These are phyloP conservation scores for Umbelopsis sp. DNA, from an alignment of 371 early-diverging fungal genomes.

Conservation along the genomic window DNA sequence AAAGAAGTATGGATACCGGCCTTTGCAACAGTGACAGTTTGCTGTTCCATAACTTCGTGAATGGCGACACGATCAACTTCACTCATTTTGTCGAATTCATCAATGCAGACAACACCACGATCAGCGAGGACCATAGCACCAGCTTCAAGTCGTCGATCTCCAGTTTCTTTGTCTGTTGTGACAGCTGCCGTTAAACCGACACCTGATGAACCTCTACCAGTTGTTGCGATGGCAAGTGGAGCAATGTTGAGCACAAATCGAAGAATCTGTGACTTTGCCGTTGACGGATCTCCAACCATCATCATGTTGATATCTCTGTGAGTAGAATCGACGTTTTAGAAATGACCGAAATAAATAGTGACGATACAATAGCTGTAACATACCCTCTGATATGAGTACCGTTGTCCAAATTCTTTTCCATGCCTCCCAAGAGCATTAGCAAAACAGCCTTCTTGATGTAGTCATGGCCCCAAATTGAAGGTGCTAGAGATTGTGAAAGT, in stretches of 20 bases:
- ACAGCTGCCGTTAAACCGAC: slow-evolving; percentile 98
- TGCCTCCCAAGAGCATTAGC: slow-evolving; percentile 94
- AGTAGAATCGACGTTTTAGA: slow-evolving; percentile 23
- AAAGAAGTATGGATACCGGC: slow-evolving; percentile 98
- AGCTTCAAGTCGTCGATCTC: slow-evolving; percentile 95
- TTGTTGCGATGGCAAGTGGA: slow-evolving; percentile 93
- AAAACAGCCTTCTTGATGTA: slow-evolving; percentile 97
- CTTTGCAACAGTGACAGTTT: slow-evolving; percentile 97
- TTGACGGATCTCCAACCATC: slow-evolving; percentile 97
- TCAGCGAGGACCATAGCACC: slow-evolving; percentile 99
- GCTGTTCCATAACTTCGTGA: slow-evolving; percentile 99
- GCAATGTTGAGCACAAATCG: slow-evolving; percentile 90
- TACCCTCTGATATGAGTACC: slow-evolving; percentile 96
- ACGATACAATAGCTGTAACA: slow-evolving; percentile 10
- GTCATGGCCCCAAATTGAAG: slow-evolving; percentile 97
- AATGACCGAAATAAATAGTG: not conserved
- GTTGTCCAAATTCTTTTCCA: slow-evolving; percentile 93
- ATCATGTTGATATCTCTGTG: slow-evolving; percentile 93
- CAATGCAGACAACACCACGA: slow-evolving; percentile 98
- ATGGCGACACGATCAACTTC: slow-evolving; percentile 99
- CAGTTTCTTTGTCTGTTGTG: slow-evolving; percentile 85
- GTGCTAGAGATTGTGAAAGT: slow-evolving; percentile 91
- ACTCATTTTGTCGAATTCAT: slow-evolving; percentile 99
- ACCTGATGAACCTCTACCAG: slow-evolving; percentile 97
- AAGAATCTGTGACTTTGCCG: slow-evolving; percentile 96